Base-by-base conservation (phyloP, 2,329 filamentous ascomycete genomes). In the Ceratocystis cacaofunesta region DNA sequence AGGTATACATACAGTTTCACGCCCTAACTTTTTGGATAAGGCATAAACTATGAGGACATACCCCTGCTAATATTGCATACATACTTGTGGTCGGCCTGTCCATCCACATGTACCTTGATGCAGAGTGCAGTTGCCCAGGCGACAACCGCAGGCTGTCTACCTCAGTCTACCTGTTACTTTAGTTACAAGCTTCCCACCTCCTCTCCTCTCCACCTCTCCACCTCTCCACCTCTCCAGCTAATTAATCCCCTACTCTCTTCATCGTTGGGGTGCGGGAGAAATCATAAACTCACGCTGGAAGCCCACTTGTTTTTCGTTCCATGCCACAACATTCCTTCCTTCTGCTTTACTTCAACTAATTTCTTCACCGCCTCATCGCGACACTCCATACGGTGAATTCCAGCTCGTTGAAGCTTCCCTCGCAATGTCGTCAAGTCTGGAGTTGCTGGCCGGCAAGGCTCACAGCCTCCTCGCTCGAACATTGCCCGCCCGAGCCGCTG, bases 151-250 rank as follows among this genome's bases (percentile, higher is more conserved):
- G 8, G 30, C 55, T 30, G 50, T 65, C 55, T 41, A 12, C 30
- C 30, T 32, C 30, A 1, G 32, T 36, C 32, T 62, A 10, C 30
- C 61, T 68, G 66, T 68, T 70, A 68, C 65, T 68, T 62, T 67
- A 50, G 68, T 68, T 66, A 44, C 64, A 68, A 8, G 28, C 68
- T 71, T 69, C 69, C 68, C 69, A 72, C 71, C 72, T 71, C 72
- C 62, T 65, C 65, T 66, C 6, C 30, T 1, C 30, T 22, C 22
- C 22, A 2, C 22, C 22, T 22, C 19, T 19, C 19, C 19, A 19
- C 6, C 30, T 1, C 30, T 22, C 2, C 22, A 0, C 30, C 30
- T 32, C 30, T 7, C 6, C 62, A 65, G 61, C 57, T 68, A 66
- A 68, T 65, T 64, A 61, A 67, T 58, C 63, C 64, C 61, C 65